Percentiles rank a stretch among this genome's conserved stretches.
Evolutionary conservation across 2,329 filamentous ascomycete genomes (phyloP).

Genomic region (Alternaria infectoria): DNA sequence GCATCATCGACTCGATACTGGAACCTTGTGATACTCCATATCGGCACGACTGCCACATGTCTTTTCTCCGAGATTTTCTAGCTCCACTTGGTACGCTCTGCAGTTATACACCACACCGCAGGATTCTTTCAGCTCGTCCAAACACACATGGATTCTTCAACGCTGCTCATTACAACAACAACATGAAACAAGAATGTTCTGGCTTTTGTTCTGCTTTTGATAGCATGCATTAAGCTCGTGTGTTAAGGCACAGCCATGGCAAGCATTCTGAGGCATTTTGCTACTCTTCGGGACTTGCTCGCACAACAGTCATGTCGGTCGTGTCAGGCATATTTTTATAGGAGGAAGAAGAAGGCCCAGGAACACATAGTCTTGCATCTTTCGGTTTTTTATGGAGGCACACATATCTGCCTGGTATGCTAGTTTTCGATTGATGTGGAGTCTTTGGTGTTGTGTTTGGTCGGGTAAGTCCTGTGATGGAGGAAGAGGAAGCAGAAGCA

Average conservation of each 20-base stretch:
- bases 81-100: background rate
- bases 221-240: background rate
- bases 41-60: background rate
- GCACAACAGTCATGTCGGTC: too few species aligned
- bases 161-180: background rate
- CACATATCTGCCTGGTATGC: accelerated
- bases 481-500: background rate
- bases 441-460: background rate
- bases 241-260: background rate
- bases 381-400: background rate
- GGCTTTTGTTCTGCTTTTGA: background rate
- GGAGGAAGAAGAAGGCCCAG: background rate
- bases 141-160: background rate
- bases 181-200: background rate
- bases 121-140: background rate
- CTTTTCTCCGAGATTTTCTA: background rate
- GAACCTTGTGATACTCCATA: background rate
- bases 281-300: background rate
- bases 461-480: accelerated
- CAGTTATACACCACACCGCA: background rate
- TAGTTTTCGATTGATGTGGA: background rate
- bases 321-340: background rate
- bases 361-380: background rate
- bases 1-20: background rate
- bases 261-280: background rate